phyloP scores from a whole-genome alignment of 1,284 basidiomycete genomes.

The Anthracocystis walkeri region DNA sequence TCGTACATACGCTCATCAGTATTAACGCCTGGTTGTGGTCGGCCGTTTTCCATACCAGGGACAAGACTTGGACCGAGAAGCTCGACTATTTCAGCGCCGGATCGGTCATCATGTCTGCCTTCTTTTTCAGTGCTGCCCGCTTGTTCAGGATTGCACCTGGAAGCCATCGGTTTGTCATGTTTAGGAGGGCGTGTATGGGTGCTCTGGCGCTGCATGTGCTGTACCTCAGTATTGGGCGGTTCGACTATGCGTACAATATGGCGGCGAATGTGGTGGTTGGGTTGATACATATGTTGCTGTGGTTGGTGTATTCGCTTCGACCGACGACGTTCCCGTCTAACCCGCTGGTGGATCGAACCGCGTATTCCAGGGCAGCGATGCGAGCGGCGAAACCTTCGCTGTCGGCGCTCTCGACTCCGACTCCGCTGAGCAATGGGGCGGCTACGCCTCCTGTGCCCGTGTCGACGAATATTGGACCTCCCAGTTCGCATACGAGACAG shows the following conservation, averaged over 20 bases:
- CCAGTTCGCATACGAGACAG: slow-evolving; percentile 67
- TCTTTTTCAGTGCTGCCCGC: slow-evolving; percentile 74
- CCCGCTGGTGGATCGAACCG: slow-evolving; percentile 45
- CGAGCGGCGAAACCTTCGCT: slow-evolving; percentile 74
- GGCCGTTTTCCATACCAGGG: slow-evolving; percentile 90
- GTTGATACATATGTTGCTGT: slow-evolving; percentile 78
- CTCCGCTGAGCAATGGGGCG: slow-evolving; percentile 32
- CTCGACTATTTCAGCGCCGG: slow-evolving; percentile 96
- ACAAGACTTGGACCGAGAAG: slow-evolving; percentile 85
- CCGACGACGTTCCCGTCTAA: slow-evolving; percentile 52
- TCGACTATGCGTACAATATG: slow-evolving; percentile 97
- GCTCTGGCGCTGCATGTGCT: slow-evolving; percentile 74
- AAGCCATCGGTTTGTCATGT: slow-evolving; percentile 33
- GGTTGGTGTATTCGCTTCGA: slow-evolving; percentile 73
- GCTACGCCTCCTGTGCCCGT: slow-evolving; percentile 56
- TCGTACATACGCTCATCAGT: slow-evolving; percentile 79
- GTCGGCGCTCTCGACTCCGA: slow-evolving; percentile 38
- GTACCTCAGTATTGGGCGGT: slow-evolving; percentile 81
- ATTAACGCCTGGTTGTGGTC: slow-evolving; percentile 95
- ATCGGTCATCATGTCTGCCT: slow-evolving; percentile 76
- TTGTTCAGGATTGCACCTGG: slow-evolving; percentile 63
- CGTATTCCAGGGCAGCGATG: slow-evolving; percentile 61
- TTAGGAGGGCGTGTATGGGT: slow-evolving; percentile 46
- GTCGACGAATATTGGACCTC: slow-evolving; percentile 49
- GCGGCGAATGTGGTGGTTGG: slow-evolving; percentile 84